Conservation (phyloP, 495 filamentous ascomycete species). For the Halenospora varia region DNA sequence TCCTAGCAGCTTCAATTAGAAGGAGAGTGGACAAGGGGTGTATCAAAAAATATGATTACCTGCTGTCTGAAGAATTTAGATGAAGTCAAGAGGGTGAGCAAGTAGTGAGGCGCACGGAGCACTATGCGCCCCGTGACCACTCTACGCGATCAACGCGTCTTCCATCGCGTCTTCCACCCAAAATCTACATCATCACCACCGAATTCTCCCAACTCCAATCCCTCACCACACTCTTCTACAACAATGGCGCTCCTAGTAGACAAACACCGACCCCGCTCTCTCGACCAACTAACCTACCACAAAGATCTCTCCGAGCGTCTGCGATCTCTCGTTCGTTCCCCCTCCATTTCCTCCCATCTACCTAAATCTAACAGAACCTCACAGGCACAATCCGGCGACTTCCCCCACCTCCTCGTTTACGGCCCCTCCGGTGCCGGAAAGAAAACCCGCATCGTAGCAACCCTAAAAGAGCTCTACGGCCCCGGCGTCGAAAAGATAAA, state of each 20-base stretch:
- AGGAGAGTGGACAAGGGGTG: no score
- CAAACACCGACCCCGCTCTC: slow-evolving; percentile 84
- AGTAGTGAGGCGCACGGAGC: no score
- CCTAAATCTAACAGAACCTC: slow-evolving; percentile 12
- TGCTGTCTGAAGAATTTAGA: no score
- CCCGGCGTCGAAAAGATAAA: slow-evolving; percentile 96
- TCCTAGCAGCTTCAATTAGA: no score
- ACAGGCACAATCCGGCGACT: slow-evolving; percentile 93
- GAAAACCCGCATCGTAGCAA: slow-evolving; percentile 94
- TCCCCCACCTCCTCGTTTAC: slow-evolving; percentile 94
- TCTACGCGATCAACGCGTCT: not conserved
- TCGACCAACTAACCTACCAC: slow-evolving; percentile 87
- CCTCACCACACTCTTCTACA: slow-evolving; percentile 1
- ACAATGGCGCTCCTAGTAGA: slow-evolving; percentile 79
- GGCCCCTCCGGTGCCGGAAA: slow-evolving; percentile 96
- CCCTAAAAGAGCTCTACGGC: slow-evolving; percentile 86
- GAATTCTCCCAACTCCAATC: not conserved
- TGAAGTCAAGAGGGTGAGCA: no score
- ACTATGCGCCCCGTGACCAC: not conserved
- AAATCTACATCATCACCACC: not conserved
- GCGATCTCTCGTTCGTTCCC: slow-evolving; percentile 64
- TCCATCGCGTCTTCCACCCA: not conserved
- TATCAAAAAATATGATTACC: no score
- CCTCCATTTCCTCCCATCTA: slow-evolving; percentile 1
- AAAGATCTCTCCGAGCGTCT: slow-evolving; percentile 82